Evolutionary conservation across 1,139 yeast species (phyloP).

Genomic region (Geotrichum australiense): DNA sequence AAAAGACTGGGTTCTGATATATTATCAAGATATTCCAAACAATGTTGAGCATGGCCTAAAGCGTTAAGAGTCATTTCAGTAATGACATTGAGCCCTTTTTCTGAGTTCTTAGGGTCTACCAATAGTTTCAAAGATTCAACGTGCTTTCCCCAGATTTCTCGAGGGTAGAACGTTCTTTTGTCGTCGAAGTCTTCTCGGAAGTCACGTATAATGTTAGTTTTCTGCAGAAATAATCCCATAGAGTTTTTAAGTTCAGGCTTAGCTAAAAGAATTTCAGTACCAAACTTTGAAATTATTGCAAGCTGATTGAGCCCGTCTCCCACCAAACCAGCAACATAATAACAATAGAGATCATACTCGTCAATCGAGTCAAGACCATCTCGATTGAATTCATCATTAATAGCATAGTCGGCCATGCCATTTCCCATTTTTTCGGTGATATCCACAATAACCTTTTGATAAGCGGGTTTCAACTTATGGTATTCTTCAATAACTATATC

Average conservation of each 20-base stretch:
- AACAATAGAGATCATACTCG: slow-evolving; percentile 89
- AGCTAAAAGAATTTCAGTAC: slow-evolving; percentile 43
- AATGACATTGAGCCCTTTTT: slow-evolving; percentile 55
- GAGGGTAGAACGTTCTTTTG: slow-evolving; percentile 95
- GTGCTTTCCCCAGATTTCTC: slow-evolving; percentile 84
- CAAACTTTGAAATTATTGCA: slow-evolving; percentile 41
- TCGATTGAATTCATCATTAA: slow-evolving; percentile 64
- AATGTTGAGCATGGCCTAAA: slow-evolving; percentile 69
- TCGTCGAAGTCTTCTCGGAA: slow-evolving; percentile 87
- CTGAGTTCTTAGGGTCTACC: slow-evolving; percentile 49
- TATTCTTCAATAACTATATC: slow-evolving; percentile 61
- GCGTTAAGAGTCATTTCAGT: slow-evolving; percentile 79
- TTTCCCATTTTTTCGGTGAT: slow-evolving; percentile 85
- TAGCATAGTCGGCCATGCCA: slow-evolving; percentile 94
- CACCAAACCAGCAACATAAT: slow-evolving; percentile 95
- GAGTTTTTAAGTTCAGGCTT: slow-evolving; percentile 60
- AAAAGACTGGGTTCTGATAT: slow-evolving; percentile 78
- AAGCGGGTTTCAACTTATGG: slow-evolving; percentile 64
- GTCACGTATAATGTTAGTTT: slow-evolving; percentile 93
- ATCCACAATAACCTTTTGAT: slow-evolving; percentile 70
- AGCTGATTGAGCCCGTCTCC: slow-evolving; percentile 91
- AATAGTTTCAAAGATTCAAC: slow-evolving; percentile 41
- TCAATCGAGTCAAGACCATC: slow-evolving; percentile 70
- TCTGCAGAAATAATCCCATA: slow-evolving; percentile 94
- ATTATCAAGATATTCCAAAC: slow-evolving; percentile 65